These are phyloP conservation scores for Nematocida minor DNA, from an alignment of 371 early-diverging fungal species.

Conservation along the genomic window DNA sequence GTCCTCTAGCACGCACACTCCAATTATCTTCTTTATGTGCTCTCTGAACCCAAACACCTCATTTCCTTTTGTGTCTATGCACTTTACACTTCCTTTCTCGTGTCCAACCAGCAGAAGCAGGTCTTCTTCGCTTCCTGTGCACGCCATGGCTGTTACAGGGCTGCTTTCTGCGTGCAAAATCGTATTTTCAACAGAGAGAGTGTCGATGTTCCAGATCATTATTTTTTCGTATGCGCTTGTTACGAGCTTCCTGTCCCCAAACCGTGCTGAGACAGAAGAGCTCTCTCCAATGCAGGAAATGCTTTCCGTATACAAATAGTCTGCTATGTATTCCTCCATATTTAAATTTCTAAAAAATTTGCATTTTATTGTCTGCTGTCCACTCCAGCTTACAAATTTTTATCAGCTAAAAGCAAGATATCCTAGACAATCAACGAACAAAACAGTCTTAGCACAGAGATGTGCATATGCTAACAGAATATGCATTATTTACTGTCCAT, in stretches of 20 bases:
- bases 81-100: constrained; percentile 13
- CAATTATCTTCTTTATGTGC: constrained; percentile 17
- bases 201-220: neutral
- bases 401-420: no score
- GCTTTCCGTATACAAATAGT: constrained; percentile 14
- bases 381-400: no score
- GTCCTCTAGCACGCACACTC: neutral
- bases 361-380: no score
- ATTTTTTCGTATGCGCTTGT: constrained; percentile 40
- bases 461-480: no score
- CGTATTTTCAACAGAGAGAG: constrained; percentile 1
- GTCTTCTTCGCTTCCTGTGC: neutral
- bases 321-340: constrained; percentile 47
- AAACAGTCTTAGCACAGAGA: no score
- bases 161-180: neutral
- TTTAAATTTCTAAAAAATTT: constrained; percentile 11
- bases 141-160: neutral
- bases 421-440: no score
- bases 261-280: neutral
- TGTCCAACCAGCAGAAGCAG: constrained; percentile 1
- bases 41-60: constrained; percentile 30
- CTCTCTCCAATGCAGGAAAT: constrained; percentile 33
- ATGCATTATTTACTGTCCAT: no score
- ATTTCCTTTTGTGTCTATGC: neutral
- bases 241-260: neutral